Percentiles rank a stretch among this genome's conserved stretches.
Evolutionary conservation across 2,329 filamentous ascomycete genomes (phyloP).

Genomic region (Phyllosticta ampelicida): DNA sequence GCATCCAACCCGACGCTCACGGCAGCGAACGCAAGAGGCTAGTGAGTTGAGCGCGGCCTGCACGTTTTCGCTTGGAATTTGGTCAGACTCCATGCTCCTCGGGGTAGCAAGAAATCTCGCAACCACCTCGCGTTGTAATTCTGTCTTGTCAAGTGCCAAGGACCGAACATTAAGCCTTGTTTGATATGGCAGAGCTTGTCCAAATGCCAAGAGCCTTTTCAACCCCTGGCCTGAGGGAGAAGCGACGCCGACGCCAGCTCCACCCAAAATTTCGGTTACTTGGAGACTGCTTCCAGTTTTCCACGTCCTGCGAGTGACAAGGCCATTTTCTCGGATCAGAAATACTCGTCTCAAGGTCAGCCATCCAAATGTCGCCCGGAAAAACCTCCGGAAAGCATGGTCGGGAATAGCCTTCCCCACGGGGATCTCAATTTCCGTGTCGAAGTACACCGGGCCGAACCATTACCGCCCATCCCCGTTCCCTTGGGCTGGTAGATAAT

Average conservation of each 20-base stretch:
- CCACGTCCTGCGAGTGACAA: no score
- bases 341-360: neutral
- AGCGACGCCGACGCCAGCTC: no score
- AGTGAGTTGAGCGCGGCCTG: constrained; percentile 9
- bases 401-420: neutral
- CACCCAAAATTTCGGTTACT: no score
- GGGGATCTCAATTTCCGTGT: neutral
- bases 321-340: neutral
- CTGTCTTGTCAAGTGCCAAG: neutral
- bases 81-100: constrained; percentile 3
- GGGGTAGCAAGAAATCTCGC: neutral
- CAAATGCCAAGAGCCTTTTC: neutral
- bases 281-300: no score
- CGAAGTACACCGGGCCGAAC: neutral
- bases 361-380: neutral
- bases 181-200: neutral
- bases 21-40: constrained; percentile 11
- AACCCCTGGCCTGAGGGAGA: no score
- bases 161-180: neutral
- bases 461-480: neutral
- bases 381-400: neutral
- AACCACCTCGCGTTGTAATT: neutral
- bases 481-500: neutral
- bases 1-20: constrained; percentile 9
- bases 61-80: constrained; percentile 5